A percentile compares a stretch with the other conserved stretches of the same genome.
Evolutionary conservation across 2,329 filamentous ascomycete genomes (phyloP).

Genomic region (Sporothrix brasiliensis): DNA sequence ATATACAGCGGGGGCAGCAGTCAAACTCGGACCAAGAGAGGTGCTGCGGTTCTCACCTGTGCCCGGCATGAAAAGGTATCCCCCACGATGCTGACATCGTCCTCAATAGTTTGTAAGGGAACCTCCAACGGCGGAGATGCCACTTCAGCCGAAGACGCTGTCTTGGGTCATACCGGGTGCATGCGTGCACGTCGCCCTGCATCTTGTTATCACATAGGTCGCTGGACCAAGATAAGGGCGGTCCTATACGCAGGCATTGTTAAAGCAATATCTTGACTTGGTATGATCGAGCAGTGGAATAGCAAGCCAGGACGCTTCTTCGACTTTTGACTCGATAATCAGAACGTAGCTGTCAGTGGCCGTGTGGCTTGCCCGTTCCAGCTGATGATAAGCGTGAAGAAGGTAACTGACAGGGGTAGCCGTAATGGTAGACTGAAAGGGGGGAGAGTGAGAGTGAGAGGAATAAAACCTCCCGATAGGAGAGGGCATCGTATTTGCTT

Average conservation of each 20-base stretch:
- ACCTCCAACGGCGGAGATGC: neutral
- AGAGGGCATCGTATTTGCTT: neutral
- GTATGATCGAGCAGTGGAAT: constrained; percentile 35
- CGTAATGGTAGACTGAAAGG: neutral
- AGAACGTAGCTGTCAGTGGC: neutral
- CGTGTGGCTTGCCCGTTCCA: neutral
- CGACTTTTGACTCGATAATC: neutral
- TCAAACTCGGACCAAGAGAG: neutral
- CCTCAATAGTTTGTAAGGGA: too few species aligned
- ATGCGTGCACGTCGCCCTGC: too few species aligned
- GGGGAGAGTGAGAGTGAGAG: neutral
- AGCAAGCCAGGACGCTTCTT: constrained; percentile 5
- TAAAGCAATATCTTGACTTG: constrained; percentile 30
- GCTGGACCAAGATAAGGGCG: neutral
- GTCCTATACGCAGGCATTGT: neutral
- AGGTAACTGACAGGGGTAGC: neutral
- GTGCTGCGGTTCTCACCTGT: neutral
- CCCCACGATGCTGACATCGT: neutral
- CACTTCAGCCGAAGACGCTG: neutral
- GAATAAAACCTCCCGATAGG: neutral
- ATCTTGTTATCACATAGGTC: neutral
- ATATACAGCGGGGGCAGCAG: neutral
- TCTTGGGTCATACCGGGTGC: too few species aligned
- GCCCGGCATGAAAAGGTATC: neutral
- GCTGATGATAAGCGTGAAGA: constrained; percentile 16